Evolutionary conservation across 2,329 filamentous ascomycete genomes (phyloP).

Genomic region (Phialophora tarda): DNA sequence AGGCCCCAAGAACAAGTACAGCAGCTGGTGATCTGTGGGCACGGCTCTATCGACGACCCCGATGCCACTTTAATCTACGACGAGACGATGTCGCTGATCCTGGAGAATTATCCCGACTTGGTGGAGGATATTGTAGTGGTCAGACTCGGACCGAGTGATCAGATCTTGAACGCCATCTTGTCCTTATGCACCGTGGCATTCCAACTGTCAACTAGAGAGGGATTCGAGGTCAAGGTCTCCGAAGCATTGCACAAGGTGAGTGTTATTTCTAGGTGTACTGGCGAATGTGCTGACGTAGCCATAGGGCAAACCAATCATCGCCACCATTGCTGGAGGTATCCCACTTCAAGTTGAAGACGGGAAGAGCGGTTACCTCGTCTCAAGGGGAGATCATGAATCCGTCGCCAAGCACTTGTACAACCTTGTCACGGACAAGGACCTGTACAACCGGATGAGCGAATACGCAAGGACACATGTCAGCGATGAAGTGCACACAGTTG

Average conservation of each 20-base stretch:
- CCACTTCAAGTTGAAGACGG: slow-evolving; percentile 75
- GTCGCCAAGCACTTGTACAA: slow-evolving; percentile 71
- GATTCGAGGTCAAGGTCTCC: slow-evolving; percentile 85
- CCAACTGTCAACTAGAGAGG: slow-evolving; percentile 80
- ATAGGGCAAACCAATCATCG: slow-evolving; percentile 73
- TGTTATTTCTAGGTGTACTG: background rate
- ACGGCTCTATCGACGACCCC: slow-evolving; percentile 80
- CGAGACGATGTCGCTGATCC: slow-evolving; percentile 70
- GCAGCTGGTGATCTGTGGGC: slow-evolving; percentile 78
- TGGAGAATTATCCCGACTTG: slow-evolving; percentile 67
- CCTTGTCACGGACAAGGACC: slow-evolving; percentile 68
- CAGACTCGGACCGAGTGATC: slow-evolving; percentile 77
- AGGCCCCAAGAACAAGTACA: slow-evolving; percentile 60
- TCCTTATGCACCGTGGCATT: slow-evolving; percentile 74
- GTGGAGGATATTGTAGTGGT: slow-evolving; percentile 72
- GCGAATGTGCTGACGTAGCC: slow-evolving; percentile 13
- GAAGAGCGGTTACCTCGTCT: slow-evolving; percentile 75
- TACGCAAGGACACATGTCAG: slow-evolving; percentile 71
- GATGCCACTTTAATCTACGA: slow-evolving; percentile 76
- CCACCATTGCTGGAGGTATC: slow-evolving; percentile 77
- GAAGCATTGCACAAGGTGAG: slow-evolving; percentile 73
- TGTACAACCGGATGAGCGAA: slow-evolving; percentile 70
- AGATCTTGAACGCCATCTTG: slow-evolving; percentile 77
- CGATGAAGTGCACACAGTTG: slow-evolving; percentile 81
- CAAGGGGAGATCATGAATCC: slow-evolving; percentile 70